Evolutionary conservation across 2,329 filamentous ascomycete genomes (phyloP).

Genomic region (Gaeumannomyces sp.): DNA sequence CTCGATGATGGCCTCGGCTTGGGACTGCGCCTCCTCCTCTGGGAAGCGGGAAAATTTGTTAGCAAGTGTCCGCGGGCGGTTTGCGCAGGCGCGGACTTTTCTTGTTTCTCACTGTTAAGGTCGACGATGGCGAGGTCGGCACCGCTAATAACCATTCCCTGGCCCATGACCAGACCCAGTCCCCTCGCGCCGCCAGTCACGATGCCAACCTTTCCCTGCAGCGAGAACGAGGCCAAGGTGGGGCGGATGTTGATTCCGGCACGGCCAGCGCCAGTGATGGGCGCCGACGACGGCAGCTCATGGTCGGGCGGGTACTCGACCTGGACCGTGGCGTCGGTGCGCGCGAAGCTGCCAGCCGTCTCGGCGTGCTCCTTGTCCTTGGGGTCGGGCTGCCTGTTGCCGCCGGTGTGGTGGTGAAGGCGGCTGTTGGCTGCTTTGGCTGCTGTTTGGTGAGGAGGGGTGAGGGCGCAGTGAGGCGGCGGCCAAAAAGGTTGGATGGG

Average conservation of each 20-base stretch:
- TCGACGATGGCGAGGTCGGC: conserved; percentile 89
- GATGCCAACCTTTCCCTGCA: conserved; percentile 75
- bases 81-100: background rate
- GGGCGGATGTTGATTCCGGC: conserved; percentile 30
- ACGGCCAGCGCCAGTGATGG: conserved; percentile 7
- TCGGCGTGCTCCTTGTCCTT: conserved; percentile 9
- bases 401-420: conserved; percentile 1
- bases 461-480: background rate
- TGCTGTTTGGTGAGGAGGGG: background rate
- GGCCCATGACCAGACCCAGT: conserved; percentile 85
- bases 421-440: background rate
- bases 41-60: conserved; percentile 2
- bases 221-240: conserved; percentile 77
- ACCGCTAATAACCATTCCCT: conserved; percentile 82
- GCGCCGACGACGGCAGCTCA: conserved; percentile 61
- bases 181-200: conserved; percentile 89
- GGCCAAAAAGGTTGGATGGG: background rate
- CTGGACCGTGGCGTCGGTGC: conserved; percentile 57
- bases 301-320: conserved; percentile 73
- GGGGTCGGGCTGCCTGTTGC: conserved; percentile 3
- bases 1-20: conserved; percentile 67
- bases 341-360: conserved; percentile 10
- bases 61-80: no score
- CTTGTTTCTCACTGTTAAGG: conserved; percentile 64
- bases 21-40: conserved; percentile 79